A percentile compares a stretch with the other conserved stretches of the same genome.
phyloP scores from a whole-genome alignment of 1,284 basidiomycete genomes.

The Rhodotorula sp. region DNA sequence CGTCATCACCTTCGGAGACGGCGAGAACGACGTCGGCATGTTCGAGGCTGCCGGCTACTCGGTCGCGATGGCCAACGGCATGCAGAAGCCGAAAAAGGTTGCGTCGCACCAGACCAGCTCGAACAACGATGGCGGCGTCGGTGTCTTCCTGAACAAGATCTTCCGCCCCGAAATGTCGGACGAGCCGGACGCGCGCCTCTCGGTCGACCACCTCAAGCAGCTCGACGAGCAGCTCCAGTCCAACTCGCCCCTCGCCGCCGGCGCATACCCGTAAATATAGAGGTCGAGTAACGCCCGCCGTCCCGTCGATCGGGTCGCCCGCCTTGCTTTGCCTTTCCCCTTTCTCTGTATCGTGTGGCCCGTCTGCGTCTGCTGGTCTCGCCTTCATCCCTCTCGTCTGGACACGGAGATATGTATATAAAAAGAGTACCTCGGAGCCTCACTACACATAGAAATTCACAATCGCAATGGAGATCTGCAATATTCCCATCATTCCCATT shows the following conservation, averaged over 20 bases:
- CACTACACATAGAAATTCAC: not conserved
- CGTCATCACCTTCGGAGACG: conserved; percentile 41
- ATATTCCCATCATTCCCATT: too few species aligned
- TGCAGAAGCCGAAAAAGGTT: conserved; percentile 35
- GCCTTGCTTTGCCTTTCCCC: too few species aligned
- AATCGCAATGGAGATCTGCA: too few species aligned
- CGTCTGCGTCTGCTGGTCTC: not conserved
- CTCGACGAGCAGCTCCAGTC: conserved; percentile 26
- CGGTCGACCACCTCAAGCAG: conserved; percentile 29
- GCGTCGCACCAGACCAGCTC: conserved; percentile 25
- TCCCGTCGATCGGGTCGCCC: not conserved
- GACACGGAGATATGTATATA: not conserved
- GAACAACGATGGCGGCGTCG: conserved; percentile 37
- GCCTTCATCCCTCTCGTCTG: not conserved
- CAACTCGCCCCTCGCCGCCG: conserved; percentile 29
- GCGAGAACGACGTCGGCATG: conserved; percentile 42
- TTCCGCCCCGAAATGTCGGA: conserved; percentile 31
- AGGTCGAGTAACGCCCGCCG: too few species aligned
- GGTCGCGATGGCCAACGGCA: conserved; percentile 40
- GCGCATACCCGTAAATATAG: conserved; percentile 21
- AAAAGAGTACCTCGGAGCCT: not conserved
- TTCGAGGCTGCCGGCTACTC: conserved; percentile 38
- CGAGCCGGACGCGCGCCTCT: conserved; percentile 21
- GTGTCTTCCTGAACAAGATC: conserved; percentile 37
- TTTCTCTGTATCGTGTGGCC: not conserved